Conservation (phyloP, 352 stramenopile species). For the Elongisporangium undulatum region DNA sequence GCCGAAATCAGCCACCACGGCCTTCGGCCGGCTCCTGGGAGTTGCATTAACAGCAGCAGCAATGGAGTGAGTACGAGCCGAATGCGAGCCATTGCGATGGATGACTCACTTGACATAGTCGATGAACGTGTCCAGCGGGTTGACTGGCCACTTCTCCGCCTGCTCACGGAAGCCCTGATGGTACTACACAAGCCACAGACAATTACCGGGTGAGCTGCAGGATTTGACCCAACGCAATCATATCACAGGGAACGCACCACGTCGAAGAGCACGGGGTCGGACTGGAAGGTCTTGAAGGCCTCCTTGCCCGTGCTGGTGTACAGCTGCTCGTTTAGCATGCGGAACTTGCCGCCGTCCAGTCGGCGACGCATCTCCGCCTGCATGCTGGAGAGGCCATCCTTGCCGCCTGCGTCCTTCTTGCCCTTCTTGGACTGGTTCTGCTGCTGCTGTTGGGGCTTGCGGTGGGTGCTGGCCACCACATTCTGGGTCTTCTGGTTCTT, state of each 20-base stretch:
- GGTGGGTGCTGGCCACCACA: conserved; percentile 16
- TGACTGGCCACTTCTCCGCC: conserved; percentile 95
- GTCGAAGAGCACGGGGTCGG: conserved; percentile 95
- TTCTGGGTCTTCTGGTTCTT: conserved; percentile 7
- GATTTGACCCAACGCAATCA: neutral
- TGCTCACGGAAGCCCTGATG: conserved; percentile 98
- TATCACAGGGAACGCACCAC: conserved; percentile 26
- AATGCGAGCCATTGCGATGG: neutral
- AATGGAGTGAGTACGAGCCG: neutral
- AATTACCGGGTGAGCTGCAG: neutral
- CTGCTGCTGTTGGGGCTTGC: conserved; percentile 21
- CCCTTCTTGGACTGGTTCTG: conserved; percentile 15
- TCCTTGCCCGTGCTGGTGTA: conserved; percentile 94
- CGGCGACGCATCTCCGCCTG: conserved; percentile 83
- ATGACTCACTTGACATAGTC: conserved; percentile 84
- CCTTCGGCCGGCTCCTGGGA: conserved; percentile 50
- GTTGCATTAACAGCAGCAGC: conserved; percentile 2
- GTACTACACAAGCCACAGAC: conserved; percentile 59
- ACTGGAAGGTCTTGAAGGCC: conserved; percentile 91
- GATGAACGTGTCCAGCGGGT: conserved; percentile 97
- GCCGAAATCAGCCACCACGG: conserved; percentile 96
- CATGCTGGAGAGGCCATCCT: conserved; percentile 48
- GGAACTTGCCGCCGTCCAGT: conserved; percentile 94
- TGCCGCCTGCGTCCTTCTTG: conserved; percentile 14
- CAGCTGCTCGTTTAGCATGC: conserved; percentile 98